phyloP scores from a whole-genome alignment of 257 asterid species.

The Nicotiana undulata region DNA sequence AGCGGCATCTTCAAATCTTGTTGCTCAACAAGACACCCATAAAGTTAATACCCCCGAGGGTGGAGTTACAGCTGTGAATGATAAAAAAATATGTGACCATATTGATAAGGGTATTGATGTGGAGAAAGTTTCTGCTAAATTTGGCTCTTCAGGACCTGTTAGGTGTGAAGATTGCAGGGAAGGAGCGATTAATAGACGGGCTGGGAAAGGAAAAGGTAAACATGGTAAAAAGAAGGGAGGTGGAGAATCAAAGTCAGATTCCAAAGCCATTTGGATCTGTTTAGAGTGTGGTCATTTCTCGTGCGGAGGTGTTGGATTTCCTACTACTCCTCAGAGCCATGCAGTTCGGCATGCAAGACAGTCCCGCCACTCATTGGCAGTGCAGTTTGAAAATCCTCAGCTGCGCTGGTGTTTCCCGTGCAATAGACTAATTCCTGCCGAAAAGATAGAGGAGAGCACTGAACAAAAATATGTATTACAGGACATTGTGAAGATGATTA shows the following conservation, averaged over 20 bases:
- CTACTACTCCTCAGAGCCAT: constrained; percentile 69
- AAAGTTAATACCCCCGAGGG: constrained; percentile 27
- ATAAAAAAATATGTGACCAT: constrained; percentile 53
- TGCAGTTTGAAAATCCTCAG: constrained; percentile 59
- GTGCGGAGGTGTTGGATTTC: constrained; percentile 86
- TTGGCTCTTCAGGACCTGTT: constrained; percentile 32
- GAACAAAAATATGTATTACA: constrained; percentile 37
- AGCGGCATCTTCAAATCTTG: constrained; percentile 22
- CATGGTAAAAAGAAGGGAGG: constrained; percentile 63
- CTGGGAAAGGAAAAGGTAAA: constrained; percentile 51
- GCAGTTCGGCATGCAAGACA: constrained; percentile 74
- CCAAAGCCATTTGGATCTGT: constrained; percentile 79
- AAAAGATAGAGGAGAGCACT: constrained; percentile 38
- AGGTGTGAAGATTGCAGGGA: constrained; percentile 78
- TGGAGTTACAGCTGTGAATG: constrained; percentile 33
- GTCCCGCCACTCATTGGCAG: constrained; percentile 56
- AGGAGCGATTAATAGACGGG: constrained; percentile 39
- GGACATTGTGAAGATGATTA: constrained; percentile 57
- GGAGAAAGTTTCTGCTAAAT: constrained; percentile 50
- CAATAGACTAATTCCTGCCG: constrained; percentile 35
- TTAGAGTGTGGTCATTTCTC: constrained; percentile 73
- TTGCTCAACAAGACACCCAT: constrained; percentile 14
- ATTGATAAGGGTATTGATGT: constrained; percentile 47
- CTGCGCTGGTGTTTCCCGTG: constrained; percentile 73
- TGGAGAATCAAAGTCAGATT: constrained; percentile 29